Percentiles rank a stretch among this genome's conserved stretches.
These are phyloP conservation scores for Penicillium sp. DNA, from an alignment of 2,329 filamentous ascomycete species.

Conservation along the genomic window DNA sequence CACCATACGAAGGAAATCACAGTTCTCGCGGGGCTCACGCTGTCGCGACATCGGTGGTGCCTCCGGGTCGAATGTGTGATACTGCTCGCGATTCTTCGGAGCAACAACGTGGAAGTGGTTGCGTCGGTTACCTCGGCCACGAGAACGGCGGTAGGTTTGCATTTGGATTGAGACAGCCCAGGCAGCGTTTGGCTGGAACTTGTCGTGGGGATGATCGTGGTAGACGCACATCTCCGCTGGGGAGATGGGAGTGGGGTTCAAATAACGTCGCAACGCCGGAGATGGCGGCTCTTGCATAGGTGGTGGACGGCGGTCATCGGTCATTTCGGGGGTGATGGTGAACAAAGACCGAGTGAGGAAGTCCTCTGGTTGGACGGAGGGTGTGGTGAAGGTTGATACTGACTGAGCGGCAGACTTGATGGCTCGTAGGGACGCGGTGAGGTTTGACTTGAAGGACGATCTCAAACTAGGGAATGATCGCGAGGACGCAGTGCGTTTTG, in stretches of 20 bases:
- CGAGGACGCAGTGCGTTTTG: constrained; percentile 31
- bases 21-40: constrained; percentile 65
- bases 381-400: constrained; percentile 60
- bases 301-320: constrained; percentile 62
- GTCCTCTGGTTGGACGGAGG: constrained; percentile 57
- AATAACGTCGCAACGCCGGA: constrained; percentile 60
- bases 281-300: constrained; percentile 57
- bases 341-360: constrained; percentile 61
- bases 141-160: constrained; percentile 58
- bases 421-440: constrained; percentile 63
- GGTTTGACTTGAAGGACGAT: constrained; percentile 62
- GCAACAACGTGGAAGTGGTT: constrained; percentile 42
- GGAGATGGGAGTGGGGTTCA: constrained; percentile 58
- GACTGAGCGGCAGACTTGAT: constrained; percentile 63
- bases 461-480: constrained; percentile 45
- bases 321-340: constrained; percentile 58
- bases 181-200: constrained; percentile 30
- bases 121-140: constrained; percentile 32
- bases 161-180: constrained; percentile 62
- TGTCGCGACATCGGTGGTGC: constrained; percentile 53
- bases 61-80: constrained; percentile 38
- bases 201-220: constrained; percentile 42
- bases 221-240: constrained; percentile 50
- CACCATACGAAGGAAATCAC: constrained; percentile 64
- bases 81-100: constrained; percentile 46